phyloP scores from a whole-genome alignment of 2,329 filamentous ascomycete species.

The Aspergillus pseudoterreus region DNA sequence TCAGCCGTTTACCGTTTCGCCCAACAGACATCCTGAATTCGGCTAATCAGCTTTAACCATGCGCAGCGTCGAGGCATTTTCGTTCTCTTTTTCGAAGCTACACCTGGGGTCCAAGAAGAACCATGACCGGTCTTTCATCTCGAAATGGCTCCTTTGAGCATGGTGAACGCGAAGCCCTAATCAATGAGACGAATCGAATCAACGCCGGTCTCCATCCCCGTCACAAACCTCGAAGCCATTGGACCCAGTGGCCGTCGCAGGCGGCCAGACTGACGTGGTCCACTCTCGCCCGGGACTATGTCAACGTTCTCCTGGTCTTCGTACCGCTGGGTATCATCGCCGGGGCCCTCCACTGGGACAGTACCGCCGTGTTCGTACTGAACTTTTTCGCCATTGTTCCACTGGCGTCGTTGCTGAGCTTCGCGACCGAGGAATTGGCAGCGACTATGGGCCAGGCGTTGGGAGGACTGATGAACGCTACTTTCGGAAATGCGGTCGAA shows the following conservation, averaged over 20 bases:
- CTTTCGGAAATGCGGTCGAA: slow-evolving; percentile 64
- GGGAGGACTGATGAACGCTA: slow-evolving; percentile 62
- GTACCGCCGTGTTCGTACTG: slow-evolving; percentile 57
- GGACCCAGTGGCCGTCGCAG: slow-evolving; percentile 38
- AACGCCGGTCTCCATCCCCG: slow-evolving; percentile 20
- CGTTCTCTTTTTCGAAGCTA: slow-evolving; percentile 27
- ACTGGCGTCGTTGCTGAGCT: slow-evolving; percentile 59
- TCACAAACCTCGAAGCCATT: slow-evolving; percentile 34
- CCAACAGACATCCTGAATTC: neutral
- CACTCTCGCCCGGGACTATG: slow-evolving; percentile 49
- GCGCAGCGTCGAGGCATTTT: slow-evolving; percentile 25
- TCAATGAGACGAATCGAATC: slow-evolving; percentile 18
- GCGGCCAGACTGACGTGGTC: slow-evolving; percentile 40
- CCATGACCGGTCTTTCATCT: slow-evolving; percentile 25
- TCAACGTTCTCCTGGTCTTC: slow-evolving; percentile 60
- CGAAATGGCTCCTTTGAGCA: slow-evolving; percentile 29
- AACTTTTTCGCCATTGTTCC: slow-evolving; percentile 65
- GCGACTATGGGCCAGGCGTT: slow-evolving; percentile 60
- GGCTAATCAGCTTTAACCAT: slow-evolving; percentile 8
- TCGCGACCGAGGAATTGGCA: slow-evolving; percentile 61
- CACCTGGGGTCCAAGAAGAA: slow-evolving; percentile 25
- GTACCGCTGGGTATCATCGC: slow-evolving; percentile 62
- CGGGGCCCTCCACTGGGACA: slow-evolving; percentile 57
- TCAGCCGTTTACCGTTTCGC: neutral
- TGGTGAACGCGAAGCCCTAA: slow-evolving; percentile 34